Conservation (phyloP, 2,329 filamentous ascomycete genomes). For the Trichoderma atrobrunneum region DNA sequence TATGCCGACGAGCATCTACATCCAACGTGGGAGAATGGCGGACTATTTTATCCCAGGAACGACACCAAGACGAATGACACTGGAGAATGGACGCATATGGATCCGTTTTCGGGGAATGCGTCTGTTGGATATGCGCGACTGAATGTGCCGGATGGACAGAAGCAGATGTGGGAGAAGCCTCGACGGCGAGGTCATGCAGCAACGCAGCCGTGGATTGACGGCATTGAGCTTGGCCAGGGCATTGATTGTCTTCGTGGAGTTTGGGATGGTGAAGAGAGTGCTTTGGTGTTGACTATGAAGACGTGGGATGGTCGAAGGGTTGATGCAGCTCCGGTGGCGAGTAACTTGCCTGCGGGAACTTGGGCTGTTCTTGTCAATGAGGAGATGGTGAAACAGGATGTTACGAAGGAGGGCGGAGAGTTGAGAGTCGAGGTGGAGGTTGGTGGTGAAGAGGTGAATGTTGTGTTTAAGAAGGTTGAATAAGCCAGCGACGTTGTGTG, state of each 20-base stretch:
- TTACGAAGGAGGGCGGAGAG: background rate
- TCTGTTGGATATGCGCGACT: slow-evolving; percentile 36
- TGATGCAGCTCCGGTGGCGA: background rate
- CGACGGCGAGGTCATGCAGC: slow-evolving; percentile 26
- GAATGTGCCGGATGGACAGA: slow-evolving; percentile 37
- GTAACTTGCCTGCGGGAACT: slow-evolving; percentile 4
- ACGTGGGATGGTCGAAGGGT: slow-evolving; percentile 7
- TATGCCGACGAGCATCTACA: slow-evolving; percentile 30
- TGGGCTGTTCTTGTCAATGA: slow-evolving; percentile 13
- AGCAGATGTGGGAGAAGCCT: slow-evolving; percentile 35
- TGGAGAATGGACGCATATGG: slow-evolving; percentile 29
- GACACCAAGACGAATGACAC: slow-evolving; percentile 26
- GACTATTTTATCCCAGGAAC: slow-evolving; percentile 34
- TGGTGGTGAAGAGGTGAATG: slow-evolving; percentile 5
- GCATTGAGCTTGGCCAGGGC: slow-evolving; percentile 1
- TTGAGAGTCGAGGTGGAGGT: background rate
- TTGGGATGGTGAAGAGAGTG: slow-evolving; percentile 10
- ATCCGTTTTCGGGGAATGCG: slow-evolving; percentile 37
- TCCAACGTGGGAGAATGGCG: slow-evolving; percentile 35
- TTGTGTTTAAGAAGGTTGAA: slow-evolving; percentile 1
- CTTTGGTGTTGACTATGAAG: slow-evolving; percentile 13
- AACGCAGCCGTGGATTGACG: slow-evolving; percentile 16
- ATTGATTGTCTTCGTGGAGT: slow-evolving; percentile 15
- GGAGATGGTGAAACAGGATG: background rate
- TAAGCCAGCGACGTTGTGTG: background rate